Percentiles rank a stretch among this genome's conserved stretches.
These are phyloP conservation scores for Apiospora kogelbergensis DNA, from an alignment of 2,329 filamentous ascomycete genomes.

Conservation along the genomic window DNA sequence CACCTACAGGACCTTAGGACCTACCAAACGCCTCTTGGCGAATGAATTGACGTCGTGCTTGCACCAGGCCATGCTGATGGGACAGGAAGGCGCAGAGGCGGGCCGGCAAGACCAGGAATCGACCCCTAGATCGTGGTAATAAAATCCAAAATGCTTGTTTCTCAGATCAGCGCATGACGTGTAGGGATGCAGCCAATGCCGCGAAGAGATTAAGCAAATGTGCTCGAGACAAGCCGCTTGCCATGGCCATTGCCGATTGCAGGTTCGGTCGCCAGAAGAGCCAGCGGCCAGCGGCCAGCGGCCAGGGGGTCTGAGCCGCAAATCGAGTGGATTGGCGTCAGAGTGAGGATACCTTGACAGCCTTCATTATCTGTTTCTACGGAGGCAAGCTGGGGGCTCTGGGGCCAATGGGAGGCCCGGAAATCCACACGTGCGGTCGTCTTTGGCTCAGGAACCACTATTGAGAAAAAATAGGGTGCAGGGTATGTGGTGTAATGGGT, in stretches of 20 bases:
- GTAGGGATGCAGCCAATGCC: background rate
- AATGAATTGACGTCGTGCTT: background rate
- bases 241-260: background rate
- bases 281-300: too few species aligned
- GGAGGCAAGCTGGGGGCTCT: background rate
- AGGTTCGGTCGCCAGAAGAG: background rate
- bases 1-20: too few species aligned
- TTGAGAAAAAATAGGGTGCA: background rate
- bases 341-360: background rate
- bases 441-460: slow-evolving; percentile 10
- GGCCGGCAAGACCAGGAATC: background rate
- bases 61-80: background rate
- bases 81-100: background rate
- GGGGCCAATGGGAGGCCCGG: slow-evolving; percentile 2
- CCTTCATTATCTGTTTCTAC: background rate
- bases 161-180: background rate
- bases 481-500: background rate
- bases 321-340: background rate
- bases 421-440: slow-evolving; percentile 12
- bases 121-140: background rate
- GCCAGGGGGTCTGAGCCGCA: slow-evolving; percentile 2
- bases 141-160: background rate
- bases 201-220: background rate
- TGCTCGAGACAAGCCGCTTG: background rate
- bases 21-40: background rate